Percentiles rank a stretch among this genome's conserved stretches.
Conservation (phyloP, 192 early-diverging fungal genomes). For the Umbelopsis isabellina region DNA sequence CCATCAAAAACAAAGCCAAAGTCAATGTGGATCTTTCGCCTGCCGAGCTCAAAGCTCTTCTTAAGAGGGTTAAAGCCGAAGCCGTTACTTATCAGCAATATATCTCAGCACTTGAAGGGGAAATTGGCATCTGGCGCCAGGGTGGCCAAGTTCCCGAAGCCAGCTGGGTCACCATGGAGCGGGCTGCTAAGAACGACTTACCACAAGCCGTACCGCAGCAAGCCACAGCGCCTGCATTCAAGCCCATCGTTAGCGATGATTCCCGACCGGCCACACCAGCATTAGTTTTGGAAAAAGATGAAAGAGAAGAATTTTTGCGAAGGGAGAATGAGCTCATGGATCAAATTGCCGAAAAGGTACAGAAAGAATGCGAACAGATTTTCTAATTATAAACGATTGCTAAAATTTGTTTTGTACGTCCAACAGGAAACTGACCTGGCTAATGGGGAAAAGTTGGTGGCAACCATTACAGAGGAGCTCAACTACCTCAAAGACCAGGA, state of each 20-base stretch:
- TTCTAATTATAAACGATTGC: too few relatives aligned
- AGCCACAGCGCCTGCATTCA: conserved; percentile 47
- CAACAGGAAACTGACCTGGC: conserved; percentile 75
- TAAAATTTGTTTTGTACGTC: not conserved
- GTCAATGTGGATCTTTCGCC: conserved; percentile 96
- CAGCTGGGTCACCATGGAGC: conserved; percentile 65
- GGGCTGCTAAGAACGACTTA: conserved; percentile 44
- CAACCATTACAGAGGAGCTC: conserved; percentile 80
- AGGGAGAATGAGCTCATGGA: conserved; percentile 97
- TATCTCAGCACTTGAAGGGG: conserved; percentile 82
- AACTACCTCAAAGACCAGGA: conserved; percentile 70
- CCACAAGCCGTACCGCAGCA: conserved; percentile 32
- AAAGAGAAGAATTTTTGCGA: conserved; percentile 91
- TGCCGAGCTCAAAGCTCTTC: conserved; percentile 90
- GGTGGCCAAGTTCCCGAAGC: conserved; percentile 69
- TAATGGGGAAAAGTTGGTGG: conserved; percentile 60
- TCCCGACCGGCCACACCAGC: conserved; percentile 79
- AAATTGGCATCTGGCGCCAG: conserved; percentile 88
- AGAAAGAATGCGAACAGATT: too few relatives aligned
- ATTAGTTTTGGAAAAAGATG: conserved; percentile 79
- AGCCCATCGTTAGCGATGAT: conserved; percentile 47
- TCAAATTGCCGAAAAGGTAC: conserved; percentile 81
- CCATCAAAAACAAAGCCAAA: conserved; percentile 99
- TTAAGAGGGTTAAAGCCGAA: conserved; percentile 88
- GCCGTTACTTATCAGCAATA: conserved; percentile 82